Base-by-base conservation (phyloP, 208 protist genomes). In the Zelonia costaricensis region DNA sequence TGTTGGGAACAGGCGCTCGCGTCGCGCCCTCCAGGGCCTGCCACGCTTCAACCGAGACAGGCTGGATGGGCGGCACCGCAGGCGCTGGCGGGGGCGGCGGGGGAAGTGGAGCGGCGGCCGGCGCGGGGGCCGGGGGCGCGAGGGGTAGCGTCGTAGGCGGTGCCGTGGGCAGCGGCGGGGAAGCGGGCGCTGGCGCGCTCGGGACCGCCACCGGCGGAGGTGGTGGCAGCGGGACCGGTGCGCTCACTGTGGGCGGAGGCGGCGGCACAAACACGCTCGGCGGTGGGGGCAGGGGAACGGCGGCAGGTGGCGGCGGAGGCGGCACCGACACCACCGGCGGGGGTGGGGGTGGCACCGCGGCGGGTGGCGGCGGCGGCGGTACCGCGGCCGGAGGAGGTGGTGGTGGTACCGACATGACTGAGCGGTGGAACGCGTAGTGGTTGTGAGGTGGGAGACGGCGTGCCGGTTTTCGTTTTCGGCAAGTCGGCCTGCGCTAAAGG, bases 31-130 rank as follows among this genome's bases (percentile, higher is more conserved):
- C 83, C 35, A 92, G 58, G 22, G 68, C 27, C 13, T 58, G 51
- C 76, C 76, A 86, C 23, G 46, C 45, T 20, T 74, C 67, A 16
- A 77, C 52, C 16, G 76, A 72, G 9, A 93, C 62, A 12, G 74
- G 63, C 45, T 61, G 60, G 55, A 72, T 65, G 28, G 62, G 54
- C n/a, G 66, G 51, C 20, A 40, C 58, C 15, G 49, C 27, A 13
- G 28, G 18, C 39, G 49, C 42, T 62, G 56, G 60, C 22, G 31
- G 62, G 48, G 28, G 47, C 28, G 53, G 65, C 39, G 28, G 54
- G 15, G n/a, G 69, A 25, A 45, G 78, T 47, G 22, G 58, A 31
- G 52, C n/a, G n/a, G 63, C 59, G 6, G 48, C 40, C 33, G 69
- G 25, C 27, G 55, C 58, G 30, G 67, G 23, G 53, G 69, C n/a